These are phyloP conservation scores for Teratosphaeria zuluensis DNA, from an alignment of 2,329 filamentous ascomycete species.

Conservation along the genomic window DNA sequence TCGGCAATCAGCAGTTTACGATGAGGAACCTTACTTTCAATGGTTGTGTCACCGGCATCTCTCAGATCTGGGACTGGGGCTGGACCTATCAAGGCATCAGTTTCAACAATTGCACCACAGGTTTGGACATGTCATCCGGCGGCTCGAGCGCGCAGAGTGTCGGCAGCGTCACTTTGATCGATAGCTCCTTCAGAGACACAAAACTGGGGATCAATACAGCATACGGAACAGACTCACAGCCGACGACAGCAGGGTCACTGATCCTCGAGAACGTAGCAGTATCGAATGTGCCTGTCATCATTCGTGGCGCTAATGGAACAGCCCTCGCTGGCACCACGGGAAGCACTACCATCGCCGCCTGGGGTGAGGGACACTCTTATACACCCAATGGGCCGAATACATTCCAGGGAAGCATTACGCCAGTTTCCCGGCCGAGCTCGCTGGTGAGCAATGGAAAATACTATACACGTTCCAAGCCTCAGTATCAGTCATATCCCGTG, in stretches of 20 bases:
- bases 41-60: slow-evolving; percentile 43
- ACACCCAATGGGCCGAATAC: slow-evolving; percentile 34
- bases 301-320: slow-evolving; percentile 30
- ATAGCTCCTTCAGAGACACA: slow-evolving; percentile 44
- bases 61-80: slow-evolving; percentile 51
- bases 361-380: slow-evolving; percentile 37
- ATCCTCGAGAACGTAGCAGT: slow-evolving; percentile 48
- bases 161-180: slow-evolving; percentile 49
- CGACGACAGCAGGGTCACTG: slow-evolving; percentile 38
- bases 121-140: slow-evolving; percentile 41
- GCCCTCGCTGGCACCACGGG: slow-evolving; percentile 28
- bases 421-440: slow-evolving; percentile 33
- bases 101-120: slow-evolving; percentile 44
- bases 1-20: slow-evolving; percentile 41
- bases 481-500: slow-evolving; percentile 36
- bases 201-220: slow-evolving; percentile 42
- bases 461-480: slow-evolving; percentile 45
- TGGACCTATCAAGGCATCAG: slow-evolving; percentile 37
- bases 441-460: slow-evolving; percentile 40
- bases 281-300: slow-evolving; percentile 38
- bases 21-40: slow-evolving; percentile 47
- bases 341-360: slow-evolving; percentile 29
- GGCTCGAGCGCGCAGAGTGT: slow-evolving; percentile 35
- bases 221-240: slow-evolving; percentile 33
- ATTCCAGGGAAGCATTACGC: slow-evolving; percentile 35